Conservation (phyloP, 345 rosid species). For the Euphorbia peplus region DNA sequence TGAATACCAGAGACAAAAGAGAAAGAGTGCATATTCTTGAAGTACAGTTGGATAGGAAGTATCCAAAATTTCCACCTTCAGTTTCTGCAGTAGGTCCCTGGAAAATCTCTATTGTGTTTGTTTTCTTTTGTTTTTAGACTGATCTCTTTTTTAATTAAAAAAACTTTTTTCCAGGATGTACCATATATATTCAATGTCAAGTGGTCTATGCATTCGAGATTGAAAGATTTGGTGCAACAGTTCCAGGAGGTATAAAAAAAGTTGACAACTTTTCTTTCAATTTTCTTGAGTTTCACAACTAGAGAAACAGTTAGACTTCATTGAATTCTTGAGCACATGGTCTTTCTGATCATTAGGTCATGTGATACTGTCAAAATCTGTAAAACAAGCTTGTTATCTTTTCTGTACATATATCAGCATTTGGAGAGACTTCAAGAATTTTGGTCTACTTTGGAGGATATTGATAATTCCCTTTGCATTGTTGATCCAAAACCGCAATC, state of each 20-base stretch:
- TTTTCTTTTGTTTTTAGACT: constrained; percentile 3
- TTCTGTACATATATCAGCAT: constrained; percentile 40
- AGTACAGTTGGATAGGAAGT: constrained; percentile 49
- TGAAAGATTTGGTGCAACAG: constrained; percentile 60
- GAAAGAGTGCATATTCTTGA: constrained; percentile 57
- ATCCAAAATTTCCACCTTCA: constrained; percentile 63
- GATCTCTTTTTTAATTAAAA: not conserved
- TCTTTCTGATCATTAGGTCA: constrained; percentile 9
- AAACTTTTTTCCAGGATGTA: constrained; percentile 45
- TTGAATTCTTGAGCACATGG: not conserved
- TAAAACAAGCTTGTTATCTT: not conserved
- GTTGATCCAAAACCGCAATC: constrained; percentile 44
- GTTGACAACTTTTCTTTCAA: not conserved
- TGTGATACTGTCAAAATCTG: not conserved
- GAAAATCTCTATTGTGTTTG: constrained; percentile 11
- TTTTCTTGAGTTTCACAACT: not conserved
- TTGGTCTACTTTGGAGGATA: constrained; percentile 76
- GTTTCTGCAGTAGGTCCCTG: constrained; percentile 57
- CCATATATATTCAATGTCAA: constrained; percentile 53
- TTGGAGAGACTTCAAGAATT: constrained; percentile 60
- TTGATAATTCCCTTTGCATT: constrained; percentile 61
- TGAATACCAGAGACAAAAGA: constrained; percentile 49
- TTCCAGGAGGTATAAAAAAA: constrained; percentile 46
- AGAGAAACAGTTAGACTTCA: not conserved
- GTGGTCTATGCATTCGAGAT: constrained; percentile 57